phyloP scores from a whole-genome alignment of 2,329 filamentous ascomycete species.

The Exophiala xenobiotica region DNA sequence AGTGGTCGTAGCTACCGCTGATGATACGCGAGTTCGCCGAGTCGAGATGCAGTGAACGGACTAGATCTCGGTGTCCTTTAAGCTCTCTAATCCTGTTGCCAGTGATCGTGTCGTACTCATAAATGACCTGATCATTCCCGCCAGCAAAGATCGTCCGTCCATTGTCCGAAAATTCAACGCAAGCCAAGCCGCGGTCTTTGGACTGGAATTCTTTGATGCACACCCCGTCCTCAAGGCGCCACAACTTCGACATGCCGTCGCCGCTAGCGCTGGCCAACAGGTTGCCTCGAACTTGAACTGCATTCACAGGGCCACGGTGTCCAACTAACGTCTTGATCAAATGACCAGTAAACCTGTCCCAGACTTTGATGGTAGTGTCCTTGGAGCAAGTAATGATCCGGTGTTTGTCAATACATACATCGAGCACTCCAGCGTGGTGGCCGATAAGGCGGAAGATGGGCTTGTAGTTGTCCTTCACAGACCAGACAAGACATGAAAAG shows the following conservation, averaged over 20 bases:
- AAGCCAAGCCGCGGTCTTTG: slow-evolving; percentile 90
- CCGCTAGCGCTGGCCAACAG: slow-evolving; percentile 90
- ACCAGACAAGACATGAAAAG: slow-evolving; percentile 86
- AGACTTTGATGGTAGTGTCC: slow-evolving; percentile 89
- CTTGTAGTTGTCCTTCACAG: slow-evolving; percentile 72
- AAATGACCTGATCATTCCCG: slow-evolving; percentile 92
- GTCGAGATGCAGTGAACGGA: slow-evolving; percentile 88
- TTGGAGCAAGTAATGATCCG: slow-evolving; percentile 98
- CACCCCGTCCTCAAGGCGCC: slow-evolving; percentile 87
- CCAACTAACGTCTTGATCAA: slow-evolving; percentile 78
- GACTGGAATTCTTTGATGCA: slow-evolving; percentile 87
- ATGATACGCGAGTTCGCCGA: slow-evolving; percentile 80
- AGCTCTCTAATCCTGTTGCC: slow-evolving; percentile 80
- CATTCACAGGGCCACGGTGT: slow-evolving; percentile 90
- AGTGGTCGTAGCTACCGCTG: slow-evolving; percentile 90
- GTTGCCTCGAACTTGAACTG: slow-evolving; percentile 90
- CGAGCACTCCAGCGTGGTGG: slow-evolving; percentile 85
- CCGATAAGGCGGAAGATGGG: slow-evolving; percentile 75
- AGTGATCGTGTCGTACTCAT: slow-evolving; percentile 92
- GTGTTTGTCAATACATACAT: slow-evolving; percentile 86
- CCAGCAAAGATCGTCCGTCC: slow-evolving; percentile 90
- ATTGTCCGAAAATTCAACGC: slow-evolving; percentile 93
- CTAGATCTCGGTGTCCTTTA: slow-evolving; percentile 78
- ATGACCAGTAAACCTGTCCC: slow-evolving; percentile 77
- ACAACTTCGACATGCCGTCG: slow-evolving; percentile 89